phyloP scores from a whole-genome alignment of 2,329 filamentous ascomycete species.

The Alternaria sp. region DNA sequence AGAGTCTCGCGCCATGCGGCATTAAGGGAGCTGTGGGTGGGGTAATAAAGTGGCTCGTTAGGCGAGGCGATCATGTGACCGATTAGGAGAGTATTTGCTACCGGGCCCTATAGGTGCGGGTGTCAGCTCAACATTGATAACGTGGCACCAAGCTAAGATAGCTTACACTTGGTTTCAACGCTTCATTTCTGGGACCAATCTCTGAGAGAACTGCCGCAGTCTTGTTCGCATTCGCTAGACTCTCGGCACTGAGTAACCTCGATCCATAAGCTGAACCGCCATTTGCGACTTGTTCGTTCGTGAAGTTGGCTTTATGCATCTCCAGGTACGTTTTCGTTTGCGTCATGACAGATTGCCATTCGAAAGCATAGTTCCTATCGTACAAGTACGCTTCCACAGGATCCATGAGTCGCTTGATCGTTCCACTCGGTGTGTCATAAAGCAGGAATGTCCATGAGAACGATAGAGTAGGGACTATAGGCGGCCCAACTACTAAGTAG shows the following conservation, averaged over 20 bases:
- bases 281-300: constrained; percentile 35
- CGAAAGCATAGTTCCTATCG: constrained; percentile 15
- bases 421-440: constrained; percentile 33
- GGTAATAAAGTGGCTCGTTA: constrained; percentile 25
- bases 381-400: constrained; percentile 30
- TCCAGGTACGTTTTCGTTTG: constrained; percentile 26
- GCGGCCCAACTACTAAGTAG: constrained; percentile 36
- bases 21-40: constrained; percentile 25
- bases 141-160: not conserved
- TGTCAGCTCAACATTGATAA: constrained; percentile 3
- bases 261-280: constrained; percentile 33
- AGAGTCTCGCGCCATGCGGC: constrained; percentile 40
- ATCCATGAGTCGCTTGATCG: constrained; percentile 26
- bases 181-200: constrained; percentile 28
- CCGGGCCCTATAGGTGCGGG: constrained; percentile 11
- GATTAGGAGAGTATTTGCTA: constrained; percentile 29
- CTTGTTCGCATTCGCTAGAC: constrained; percentile 22
- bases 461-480: constrained; percentile 19
- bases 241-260: constrained; percentile 30
- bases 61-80: constrained; percentile 36
- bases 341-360: constrained; percentile 22
- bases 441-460: constrained; percentile 32
- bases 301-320: not conserved
- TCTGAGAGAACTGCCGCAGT: constrained; percentile 25
- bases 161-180: constrained; percentile 23